Evolutionary conservation across 2,329 filamentous ascomycete genomes (phyloP).

Genomic region (Drechslera avenae): DNA sequence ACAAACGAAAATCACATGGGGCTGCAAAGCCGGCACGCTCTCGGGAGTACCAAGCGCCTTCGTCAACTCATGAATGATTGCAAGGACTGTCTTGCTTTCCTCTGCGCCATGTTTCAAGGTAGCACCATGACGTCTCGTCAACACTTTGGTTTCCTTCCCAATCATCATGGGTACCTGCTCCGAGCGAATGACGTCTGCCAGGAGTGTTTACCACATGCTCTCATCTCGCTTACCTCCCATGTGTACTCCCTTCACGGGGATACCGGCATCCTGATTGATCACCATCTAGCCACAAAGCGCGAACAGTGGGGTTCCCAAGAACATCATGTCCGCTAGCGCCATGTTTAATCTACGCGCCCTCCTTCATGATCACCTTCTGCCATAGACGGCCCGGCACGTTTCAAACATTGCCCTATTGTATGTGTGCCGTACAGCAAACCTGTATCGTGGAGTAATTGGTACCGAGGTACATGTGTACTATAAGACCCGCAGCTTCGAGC

Average conservation of each 20-base stretch:
- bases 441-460: constrained; percentile 26
- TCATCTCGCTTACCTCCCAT: constrained; percentile 6
- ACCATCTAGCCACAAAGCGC: constrained; percentile 12
- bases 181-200: background rate
- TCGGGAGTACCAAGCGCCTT: constrained; percentile 17
- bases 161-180: background rate
- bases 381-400: constrained; percentile 25
- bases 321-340: constrained; percentile 29
- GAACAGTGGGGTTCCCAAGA: constrained; percentile 11
- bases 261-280: constrained; percentile 2
- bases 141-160: background rate
- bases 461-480: constrained; percentile 17
- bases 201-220: background rate
- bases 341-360: constrained; percentile 38
- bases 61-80: constrained; percentile 25
- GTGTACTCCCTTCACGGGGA: constrained; percentile 1
- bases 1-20: constrained; percentile 26
- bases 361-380: constrained; percentile 33
- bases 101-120: constrained; percentile 18
- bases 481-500: constrained; percentile 20
- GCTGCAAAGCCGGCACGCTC: constrained; percentile 22
- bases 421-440: constrained; percentile 14
- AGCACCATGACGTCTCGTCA: background rate
- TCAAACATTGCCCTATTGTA: constrained; percentile 18
- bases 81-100: background rate